Conservation (phyloP, 345 rosid genomes). For the Draba incana region DNA sequence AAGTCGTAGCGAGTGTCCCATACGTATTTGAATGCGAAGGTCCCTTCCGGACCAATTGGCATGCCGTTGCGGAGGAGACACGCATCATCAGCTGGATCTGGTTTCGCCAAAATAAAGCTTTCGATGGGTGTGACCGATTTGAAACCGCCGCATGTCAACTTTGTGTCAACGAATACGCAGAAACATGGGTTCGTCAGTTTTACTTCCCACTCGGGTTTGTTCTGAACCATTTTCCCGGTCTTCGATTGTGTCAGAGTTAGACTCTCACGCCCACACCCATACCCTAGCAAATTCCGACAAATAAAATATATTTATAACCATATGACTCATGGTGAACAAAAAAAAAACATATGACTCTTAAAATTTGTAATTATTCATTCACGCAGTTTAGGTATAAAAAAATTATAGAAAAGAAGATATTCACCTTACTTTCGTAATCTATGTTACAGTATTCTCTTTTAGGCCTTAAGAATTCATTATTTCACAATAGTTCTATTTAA, state of each 20-base stretch:
- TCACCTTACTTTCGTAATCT: too few relatives aligned
- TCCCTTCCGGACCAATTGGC: fast-evolving
- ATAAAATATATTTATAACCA: neutral
- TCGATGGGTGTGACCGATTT: conserved; percentile 7
- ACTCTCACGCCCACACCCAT: neutral
- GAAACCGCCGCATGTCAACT: conserved; percentile 24
- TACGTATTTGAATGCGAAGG: conserved; percentile 15
- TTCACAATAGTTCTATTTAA: neutral
- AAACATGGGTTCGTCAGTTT: neutral
- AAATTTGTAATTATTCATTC: too few relatives aligned
- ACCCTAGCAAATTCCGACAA: neutral
- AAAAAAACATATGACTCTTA: neutral
- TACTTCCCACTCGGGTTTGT: conserved; percentile 34
- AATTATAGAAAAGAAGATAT: neutral
- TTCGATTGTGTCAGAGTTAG: conserved; percentile 10
- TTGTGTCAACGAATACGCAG: neutral
- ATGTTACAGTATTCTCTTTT: too few relatives aligned
- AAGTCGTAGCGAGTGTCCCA: conserved; percentile 29
- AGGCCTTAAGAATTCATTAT: neutral
- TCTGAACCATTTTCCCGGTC: neutral
- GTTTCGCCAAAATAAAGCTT: neutral
- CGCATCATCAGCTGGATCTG: neutral
- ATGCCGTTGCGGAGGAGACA: conserved; percentile 8
- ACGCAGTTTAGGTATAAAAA: too few relatives aligned
- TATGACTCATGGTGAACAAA: too few relatives aligned